Conservation (phyloP, 257 asterid species). For the Rhazya stricta region DNA sequence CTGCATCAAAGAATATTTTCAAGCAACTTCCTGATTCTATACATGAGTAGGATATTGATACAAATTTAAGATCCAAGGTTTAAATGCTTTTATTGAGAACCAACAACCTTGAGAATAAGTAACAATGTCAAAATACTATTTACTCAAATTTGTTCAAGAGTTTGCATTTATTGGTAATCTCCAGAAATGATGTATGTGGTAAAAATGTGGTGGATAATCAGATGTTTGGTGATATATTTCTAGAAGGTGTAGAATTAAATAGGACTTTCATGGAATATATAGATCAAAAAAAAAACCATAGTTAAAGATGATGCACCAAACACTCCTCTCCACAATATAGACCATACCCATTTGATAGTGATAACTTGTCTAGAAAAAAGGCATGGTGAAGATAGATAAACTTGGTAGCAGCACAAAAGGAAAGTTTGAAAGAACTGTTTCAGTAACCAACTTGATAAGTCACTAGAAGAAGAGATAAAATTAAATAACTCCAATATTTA, state of each 20-base stretch:
- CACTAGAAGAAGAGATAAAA: background rate
- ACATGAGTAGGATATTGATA: background rate
- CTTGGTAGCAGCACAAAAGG: background rate
- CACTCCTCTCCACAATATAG: background rate
- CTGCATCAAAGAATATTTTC: conserved; percentile 35
- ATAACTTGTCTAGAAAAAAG: background rate
- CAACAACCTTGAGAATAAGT: background rate
- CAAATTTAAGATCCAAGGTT: background rate
- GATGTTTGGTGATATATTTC: background rate
- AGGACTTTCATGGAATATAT: background rate
- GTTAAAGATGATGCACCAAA: background rate
- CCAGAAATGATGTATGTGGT: background rate
- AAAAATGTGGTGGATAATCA: background rate
- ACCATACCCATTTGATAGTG: background rate
- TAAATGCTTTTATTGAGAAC: background rate
- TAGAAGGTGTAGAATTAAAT: background rate
- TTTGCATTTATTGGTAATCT: background rate
- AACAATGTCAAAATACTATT: background rate
- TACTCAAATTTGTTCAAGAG: background rate
- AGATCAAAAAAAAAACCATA: background rate
- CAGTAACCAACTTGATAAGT: background rate
- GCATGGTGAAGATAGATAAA: background rate
- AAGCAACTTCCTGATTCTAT: background rate
- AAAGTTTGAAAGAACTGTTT: background rate
- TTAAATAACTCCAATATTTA: background rate